Base-by-base conservation (phyloP, 75 land plant genomes). In the Selaginella tamariscina region DNA sequence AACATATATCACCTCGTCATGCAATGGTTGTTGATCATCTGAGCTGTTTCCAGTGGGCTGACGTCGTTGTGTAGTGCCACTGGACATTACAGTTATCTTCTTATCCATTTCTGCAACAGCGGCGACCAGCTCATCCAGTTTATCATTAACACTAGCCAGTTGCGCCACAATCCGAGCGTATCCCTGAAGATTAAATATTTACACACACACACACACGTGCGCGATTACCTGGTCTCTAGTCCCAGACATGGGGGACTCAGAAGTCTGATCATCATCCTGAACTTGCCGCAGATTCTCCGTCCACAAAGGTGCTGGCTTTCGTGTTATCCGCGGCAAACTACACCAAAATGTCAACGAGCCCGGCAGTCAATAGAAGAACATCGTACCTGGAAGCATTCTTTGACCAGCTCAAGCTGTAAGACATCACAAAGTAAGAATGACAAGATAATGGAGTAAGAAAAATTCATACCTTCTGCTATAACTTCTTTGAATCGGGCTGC, bases 91-190 rank as follows among this genome's bases (percentile, higher is more conserved):
- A 5, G 67, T 70, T 27, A 87, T 70, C 74, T 79, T 82, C 44
- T 79, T 82, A 65, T 81, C 89, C 33, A 89, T 64, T 44, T 84
- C 85, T 69, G 79, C 95, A 33, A 89, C 72, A 1, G 78, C 75
- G 31, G 73, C 70, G 31, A 84, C 76, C 11, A 89, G 83, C 65
- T 89, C 95, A 75, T 89, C 95, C 81, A 89, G 81, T 31, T 85
- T 71, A 32, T 87, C 95, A 67, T 81, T 89, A 33, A 89, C 70
- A 0, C 82, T 79, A 8, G 87, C 81, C 56, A 89, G 83, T 62
- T 89, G 91, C 66, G 87, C 95, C 28, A 80, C 1, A 86, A 79
- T 28, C 79, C 86, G 32, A 73, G 72, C 5, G 78, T 57, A 29
- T 69, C 65, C 26, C 86, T 88, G 86, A 39, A 39, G 15, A 15